phyloP scores from a whole-genome alignment of 2,329 filamentous ascomycete species.

The Stachybotrys elegans region DNA sequence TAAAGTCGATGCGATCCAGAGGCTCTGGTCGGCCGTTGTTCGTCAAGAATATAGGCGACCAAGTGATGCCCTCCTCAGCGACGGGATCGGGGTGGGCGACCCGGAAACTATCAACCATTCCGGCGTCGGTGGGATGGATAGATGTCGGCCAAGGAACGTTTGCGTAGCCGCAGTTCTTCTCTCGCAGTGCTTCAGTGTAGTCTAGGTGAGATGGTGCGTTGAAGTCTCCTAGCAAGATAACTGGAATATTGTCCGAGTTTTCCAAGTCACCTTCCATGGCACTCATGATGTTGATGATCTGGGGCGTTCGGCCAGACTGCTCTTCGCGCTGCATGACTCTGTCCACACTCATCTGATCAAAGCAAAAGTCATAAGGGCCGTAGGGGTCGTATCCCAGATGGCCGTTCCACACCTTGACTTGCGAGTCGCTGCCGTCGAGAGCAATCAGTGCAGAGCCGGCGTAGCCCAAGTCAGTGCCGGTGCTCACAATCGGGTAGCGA shows the following conservation, averaged over 20 bases:
- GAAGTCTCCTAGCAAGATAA: constrained; percentile 35
- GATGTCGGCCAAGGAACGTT: constrained; percentile 34
- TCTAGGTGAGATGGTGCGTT: constrained; percentile 40
- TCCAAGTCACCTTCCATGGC: constrained; percentile 26
- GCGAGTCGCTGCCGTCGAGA: constrained; percentile 23
- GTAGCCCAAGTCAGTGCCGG: constrained; percentile 17
- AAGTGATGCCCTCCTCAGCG: constrained; percentile 27
- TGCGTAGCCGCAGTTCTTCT: constrained; percentile 30
- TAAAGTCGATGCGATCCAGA: constrained; percentile 36
- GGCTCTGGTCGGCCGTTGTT: constrained; percentile 30
- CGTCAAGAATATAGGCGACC: constrained; percentile 32
- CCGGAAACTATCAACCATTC: constrained; percentile 35
- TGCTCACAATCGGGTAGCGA: constrained; percentile 32
- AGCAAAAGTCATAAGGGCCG: constrained; percentile 39
- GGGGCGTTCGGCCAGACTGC: constrained; percentile 29
- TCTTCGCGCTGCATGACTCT: constrained; percentile 28
- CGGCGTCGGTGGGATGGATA: constrained; percentile 23
- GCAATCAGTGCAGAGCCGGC: constrained; percentile 27
- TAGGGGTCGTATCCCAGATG: constrained; percentile 34
- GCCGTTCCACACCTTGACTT: constrained; percentile 29
- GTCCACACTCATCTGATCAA: constrained; percentile 24
- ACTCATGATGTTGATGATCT: constrained; percentile 28
- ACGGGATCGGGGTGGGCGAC: constrained; percentile 29
- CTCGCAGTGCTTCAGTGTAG: constrained; percentile 26
- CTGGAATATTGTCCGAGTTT: constrained; percentile 24